A percentile compares a stretch with the other conserved stretches of the same genome.
Evolutionary conservation across 768 basidiomycete genomes (phyloP).

Genomic region (Auriscalpium microsporum): DNA sequence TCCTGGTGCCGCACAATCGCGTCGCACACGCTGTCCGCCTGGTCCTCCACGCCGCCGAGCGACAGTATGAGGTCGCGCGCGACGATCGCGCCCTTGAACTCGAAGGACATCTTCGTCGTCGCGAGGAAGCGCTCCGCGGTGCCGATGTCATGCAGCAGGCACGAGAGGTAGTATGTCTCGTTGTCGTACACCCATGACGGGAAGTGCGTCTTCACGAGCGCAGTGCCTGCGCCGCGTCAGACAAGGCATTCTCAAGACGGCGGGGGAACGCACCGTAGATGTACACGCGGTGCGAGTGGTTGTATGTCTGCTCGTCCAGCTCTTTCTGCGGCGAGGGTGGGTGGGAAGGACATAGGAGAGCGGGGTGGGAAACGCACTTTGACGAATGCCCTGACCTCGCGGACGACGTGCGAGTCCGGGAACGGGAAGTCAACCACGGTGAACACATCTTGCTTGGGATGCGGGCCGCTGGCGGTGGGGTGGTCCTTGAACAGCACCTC

Average conservation of each 20-base stretch:
- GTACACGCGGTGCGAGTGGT: constrained; percentile 43
- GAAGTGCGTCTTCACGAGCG: constrained; percentile 39
- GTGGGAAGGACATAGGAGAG: not conserved
- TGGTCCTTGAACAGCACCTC: constrained; percentile 39
- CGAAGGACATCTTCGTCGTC: constrained; percentile 50
- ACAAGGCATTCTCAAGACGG: not conserved
- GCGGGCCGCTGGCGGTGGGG: constrained; percentile 33
- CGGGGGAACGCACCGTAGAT: constrained; percentile 32
- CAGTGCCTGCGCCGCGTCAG: constrained; percentile 28
- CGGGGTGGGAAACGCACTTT: constrained; percentile 18
- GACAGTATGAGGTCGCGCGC: constrained; percentile 40
- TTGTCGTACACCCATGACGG: constrained; percentile 37
- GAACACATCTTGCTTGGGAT: constrained; percentile 35
- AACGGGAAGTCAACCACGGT: constrained; percentile 32
- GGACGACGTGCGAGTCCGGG: constrained; percentile 33
- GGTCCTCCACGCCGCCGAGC: constrained; percentile 35
- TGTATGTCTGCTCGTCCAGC: constrained; percentile 37
- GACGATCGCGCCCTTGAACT: constrained; percentile 47
- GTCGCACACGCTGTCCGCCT: constrained; percentile 45
- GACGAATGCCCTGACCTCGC: constrained; percentile 32
- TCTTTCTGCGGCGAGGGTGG: constrained; percentile 25
- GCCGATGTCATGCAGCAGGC: constrained; percentile 46
- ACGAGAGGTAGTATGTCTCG: constrained; percentile 45
- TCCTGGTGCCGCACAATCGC: constrained; percentile 42
- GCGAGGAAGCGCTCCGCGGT: constrained; percentile 38